phyloP scores from a whole-genome alignment of 2,329 filamentous ascomycete species.

The Gaeumannomyces sp. region DNA sequence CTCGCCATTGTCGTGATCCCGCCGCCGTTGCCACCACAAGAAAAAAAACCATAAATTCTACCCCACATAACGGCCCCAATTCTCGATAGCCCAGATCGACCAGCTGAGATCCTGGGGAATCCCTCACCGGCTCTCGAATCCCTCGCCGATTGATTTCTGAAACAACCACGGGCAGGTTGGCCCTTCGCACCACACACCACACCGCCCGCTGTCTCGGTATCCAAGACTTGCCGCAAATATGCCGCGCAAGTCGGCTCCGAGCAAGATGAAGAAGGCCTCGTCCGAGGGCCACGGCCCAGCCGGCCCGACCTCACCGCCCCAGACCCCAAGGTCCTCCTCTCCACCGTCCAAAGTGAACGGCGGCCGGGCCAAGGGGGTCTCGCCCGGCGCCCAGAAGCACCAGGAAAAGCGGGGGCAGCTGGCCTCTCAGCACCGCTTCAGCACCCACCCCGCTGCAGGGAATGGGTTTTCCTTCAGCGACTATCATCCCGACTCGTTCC shows the following conservation, averaged over 20 bases:
- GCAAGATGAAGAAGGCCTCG: constrained; percentile 20
- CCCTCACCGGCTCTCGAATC: not conserved
- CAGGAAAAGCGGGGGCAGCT: constrained; percentile 8
- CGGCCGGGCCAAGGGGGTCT: constrained; percentile 14
- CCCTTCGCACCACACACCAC: not conserved
- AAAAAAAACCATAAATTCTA: not conserved
- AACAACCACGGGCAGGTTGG: not conserved
- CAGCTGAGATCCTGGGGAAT: constrained; percentile 9
- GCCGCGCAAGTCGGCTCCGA: constrained; percentile 32
- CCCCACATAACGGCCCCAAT: constrained; percentile 8
- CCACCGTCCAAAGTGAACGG: constrained; percentile 25
- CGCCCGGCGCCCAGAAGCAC: constrained; percentile 1
- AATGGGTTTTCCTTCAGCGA: not conserved
- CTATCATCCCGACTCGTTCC: constrained; percentile 22
- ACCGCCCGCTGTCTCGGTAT: not conserved
- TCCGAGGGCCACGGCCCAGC: constrained; percentile 17
- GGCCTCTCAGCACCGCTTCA: constrained; percentile 19
- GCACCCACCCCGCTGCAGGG: constrained; percentile 1
- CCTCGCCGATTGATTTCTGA: constrained; percentile 3
- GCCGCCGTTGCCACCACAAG: not conserved
- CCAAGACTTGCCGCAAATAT: constrained; percentile 13
- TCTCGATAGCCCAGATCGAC: constrained; percentile 3
- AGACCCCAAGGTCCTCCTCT: constrained; percentile 32
- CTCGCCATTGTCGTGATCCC: constrained; percentile 3
- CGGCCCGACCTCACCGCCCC: constrained; percentile 36